These are phyloP conservation scores for Neofusicoccum laricinum DNA, from an alignment of 2,329 filamentous ascomycete species.

Conservation along the genomic window DNA sequence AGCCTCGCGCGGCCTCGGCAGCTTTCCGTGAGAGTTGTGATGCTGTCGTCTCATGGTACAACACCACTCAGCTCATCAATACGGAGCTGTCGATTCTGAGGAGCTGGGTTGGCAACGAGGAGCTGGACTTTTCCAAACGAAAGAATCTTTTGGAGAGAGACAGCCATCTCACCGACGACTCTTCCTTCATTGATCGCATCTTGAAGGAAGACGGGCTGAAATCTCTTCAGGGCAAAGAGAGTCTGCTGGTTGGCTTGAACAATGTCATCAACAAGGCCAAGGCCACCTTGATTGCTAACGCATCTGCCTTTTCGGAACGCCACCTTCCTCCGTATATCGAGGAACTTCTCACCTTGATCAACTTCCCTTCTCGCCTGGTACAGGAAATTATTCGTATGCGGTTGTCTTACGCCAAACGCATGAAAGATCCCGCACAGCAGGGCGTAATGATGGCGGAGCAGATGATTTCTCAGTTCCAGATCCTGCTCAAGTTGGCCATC, in stretches of 20 bases:
- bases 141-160: conserved; percentile 66
- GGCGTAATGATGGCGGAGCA: conserved; percentile 94
- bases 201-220: conserved; percentile 94
- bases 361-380: conserved; percentile 91
- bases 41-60: conserved; percentile 92
- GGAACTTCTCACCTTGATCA: conserved; percentile 91
- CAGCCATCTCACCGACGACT: conserved; percentile 79
- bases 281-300: conserved; percentile 81
- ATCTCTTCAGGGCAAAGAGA: conserved; percentile 79
- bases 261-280: conserved; percentile 92
- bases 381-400: conserved; percentile 95
- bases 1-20: conserved; percentile 72
- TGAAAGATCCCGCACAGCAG: conserved; percentile 91
- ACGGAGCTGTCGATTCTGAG: conserved; percentile 88
- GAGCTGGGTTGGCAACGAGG: conserved; percentile 95
- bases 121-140: conserved; percentile 82
- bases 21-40: conserved; percentile 81
- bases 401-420: conserved; percentile 86
- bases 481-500: conserved; percentile 85
- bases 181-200: conserved; percentile 89
- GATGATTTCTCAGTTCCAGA: conserved; percentile 96
- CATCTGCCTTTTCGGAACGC: conserved; percentile 77
- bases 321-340: conserved; percentile 96
- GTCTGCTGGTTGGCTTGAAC: conserved; percentile 81
- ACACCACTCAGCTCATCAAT: conserved; percentile 94